Evolutionary conservation across 2,329 filamentous ascomycete genomes (phyloP), one percentile per base, ranked within the genome.

Genomic region (Penicillium griseofulvum): DNA sequence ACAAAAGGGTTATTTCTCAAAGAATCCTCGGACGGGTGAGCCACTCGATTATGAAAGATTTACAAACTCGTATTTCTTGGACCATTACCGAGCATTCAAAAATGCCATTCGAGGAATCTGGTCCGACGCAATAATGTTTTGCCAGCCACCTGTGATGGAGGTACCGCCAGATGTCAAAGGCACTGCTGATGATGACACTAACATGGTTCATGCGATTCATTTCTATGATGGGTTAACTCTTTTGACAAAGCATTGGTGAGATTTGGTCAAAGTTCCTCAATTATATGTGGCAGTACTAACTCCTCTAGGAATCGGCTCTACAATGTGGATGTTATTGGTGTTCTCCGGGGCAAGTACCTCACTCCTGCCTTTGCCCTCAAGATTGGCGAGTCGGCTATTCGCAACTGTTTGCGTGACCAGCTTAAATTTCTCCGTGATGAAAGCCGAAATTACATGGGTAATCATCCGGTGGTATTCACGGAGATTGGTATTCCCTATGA

Each of bases 401-500:
- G 94, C 51, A 97, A 97, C 67, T 97, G 90, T 71, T 87, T 99
- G 74, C 85, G 85, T 41, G 90, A 97, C 60, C 94, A 99, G 69
- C 82, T 99, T 34, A 84, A 85, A 6, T 88, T 87, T 0, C 88
- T 99, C 49, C 83, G 87, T 47, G 82, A 95, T 62, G 94, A 99
- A 74, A 95, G 93, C 0, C 76, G 88, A n/a, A 88, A 96, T 52
- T 86, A 91, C 56, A 90, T 91, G 79, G 94, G 94, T 19, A 85
- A 89, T 22, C 92, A 95, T 65, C 94, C 94, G 0, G 91, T 91
- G 64, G 76, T 99, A 5, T 85, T 97, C 72, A 95, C 91, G 0
- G 94, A 99, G 70, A 97, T 97, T 67, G 94, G 94, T 8, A 97
- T 99, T 55, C 94, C 94, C 0, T 99, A 96, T 70, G 94, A 99